phyloP scores from a whole-genome alignment of 805 yeast species.

The Lipomyces sp. region DNA sequence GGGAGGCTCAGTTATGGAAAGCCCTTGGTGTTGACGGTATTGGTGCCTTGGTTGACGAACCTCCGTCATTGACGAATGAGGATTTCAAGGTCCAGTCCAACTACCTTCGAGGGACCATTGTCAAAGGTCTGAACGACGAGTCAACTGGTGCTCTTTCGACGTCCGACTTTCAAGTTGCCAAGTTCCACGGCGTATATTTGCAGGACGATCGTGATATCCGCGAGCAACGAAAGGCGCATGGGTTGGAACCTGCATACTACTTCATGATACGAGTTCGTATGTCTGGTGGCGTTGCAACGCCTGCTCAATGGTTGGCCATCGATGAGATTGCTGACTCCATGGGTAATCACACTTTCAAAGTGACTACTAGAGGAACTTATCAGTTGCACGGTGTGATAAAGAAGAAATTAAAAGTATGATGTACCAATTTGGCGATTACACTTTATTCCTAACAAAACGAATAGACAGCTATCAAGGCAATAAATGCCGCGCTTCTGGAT shows the following conservation, averaged over 20 bases:
- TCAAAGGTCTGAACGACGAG: constrained; percentile 76
- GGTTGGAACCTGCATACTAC: constrained; percentile 91
- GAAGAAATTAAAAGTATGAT: constrained; percentile 68
- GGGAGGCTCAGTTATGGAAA: constrained; percentile 87
- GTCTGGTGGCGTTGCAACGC: constrained; percentile 90
- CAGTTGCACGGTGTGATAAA: constrained; percentile 95
- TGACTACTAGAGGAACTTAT: constrained; percentile 96
- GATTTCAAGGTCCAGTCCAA: constrained; percentile 90
- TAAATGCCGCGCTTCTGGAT: constrained; percentile 88
- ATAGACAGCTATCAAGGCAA: constrained; percentile 78
- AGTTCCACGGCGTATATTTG: constrained; percentile 98
- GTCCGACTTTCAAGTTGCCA: constrained; percentile 89
- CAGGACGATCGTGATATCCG: constrained; percentile 97
- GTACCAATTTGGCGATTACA: neutral
- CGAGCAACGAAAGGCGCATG: constrained; percentile 88
- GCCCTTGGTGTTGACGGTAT: constrained; percentile 84
- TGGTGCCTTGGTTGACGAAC: constrained; percentile 86
- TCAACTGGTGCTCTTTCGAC: constrained; percentile 91
- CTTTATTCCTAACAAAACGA: neutral
- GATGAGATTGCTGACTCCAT: constrained; percentile 77
- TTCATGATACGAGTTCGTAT: constrained; percentile 97
- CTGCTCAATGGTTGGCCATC: constrained; percentile 84
- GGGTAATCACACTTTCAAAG: constrained; percentile 92
- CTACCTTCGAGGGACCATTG: constrained; percentile 90
- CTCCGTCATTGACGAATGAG: constrained; percentile 88